These are phyloP conservation scores for Leccinum pellstonianum DNA, from an alignment of 768 basidiomycete species.

Conservation along the genomic window DNA sequence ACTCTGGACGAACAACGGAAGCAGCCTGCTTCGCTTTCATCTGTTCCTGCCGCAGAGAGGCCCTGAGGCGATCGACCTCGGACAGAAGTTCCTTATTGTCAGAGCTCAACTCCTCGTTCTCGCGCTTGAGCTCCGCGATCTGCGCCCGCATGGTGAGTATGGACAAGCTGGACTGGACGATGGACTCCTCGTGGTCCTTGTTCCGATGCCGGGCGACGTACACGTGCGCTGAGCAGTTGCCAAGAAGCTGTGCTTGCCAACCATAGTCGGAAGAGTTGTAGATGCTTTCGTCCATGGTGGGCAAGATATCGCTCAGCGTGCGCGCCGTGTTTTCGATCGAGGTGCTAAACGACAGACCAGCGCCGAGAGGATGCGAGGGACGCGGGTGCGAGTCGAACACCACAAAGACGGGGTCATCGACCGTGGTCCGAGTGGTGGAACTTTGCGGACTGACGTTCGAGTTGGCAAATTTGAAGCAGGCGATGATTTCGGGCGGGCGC, in stretches of 20 bases:
- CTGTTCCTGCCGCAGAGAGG: conserved; percentile 15
- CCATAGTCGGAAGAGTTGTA: conserved; percentile 44
- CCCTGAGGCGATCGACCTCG: conserved; percentile 22
- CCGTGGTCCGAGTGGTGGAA: background rate
- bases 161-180: conserved; percentile 51
- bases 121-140: conserved; percentile 36
- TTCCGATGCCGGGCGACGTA: conserved; percentile 38
- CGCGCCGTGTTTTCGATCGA: conserved; percentile 43
- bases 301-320: conserved; percentile 48
- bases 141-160: conserved; percentile 44
- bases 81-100: conserved; percentile 30
- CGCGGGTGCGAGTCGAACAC: conserved; percentile 71
- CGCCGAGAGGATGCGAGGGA: conserved; percentile 55
- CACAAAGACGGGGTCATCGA: conserved; percentile 42
- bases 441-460: background rate
- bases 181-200: conserved; percentile 29
- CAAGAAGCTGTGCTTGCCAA: conserved; percentile 66
- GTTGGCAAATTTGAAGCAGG: conserved; percentile 42
- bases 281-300: conserved; percentile 43
- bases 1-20: background rate
- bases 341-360: conserved; percentile 55
- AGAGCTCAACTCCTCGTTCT: conserved; percentile 25
- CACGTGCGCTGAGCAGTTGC: conserved; percentile 58
- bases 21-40: background rate
- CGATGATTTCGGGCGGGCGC: conserved; percentile 68